Base-by-base conservation (phyloP, 306 rosid genomes). In the Acacia acuminata region DNA sequence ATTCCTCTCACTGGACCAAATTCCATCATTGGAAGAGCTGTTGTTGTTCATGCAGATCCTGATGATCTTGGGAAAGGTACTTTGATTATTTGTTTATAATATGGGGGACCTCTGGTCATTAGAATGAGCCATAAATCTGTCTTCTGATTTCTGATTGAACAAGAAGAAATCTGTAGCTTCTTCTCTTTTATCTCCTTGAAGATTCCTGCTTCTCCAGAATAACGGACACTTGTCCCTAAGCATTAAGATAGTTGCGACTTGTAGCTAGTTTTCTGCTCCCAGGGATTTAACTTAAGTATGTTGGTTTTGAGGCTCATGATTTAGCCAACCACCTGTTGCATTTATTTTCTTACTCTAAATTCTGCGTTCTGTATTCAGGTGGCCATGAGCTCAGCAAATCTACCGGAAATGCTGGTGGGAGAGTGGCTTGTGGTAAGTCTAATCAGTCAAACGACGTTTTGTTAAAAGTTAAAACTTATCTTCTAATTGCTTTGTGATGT, bases 61-160 rank as follows among this genome's bases (percentile, higher is more conserved):
- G 98, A 96, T 89, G 99, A 96, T 85, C 94, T 96, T 77, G 98
- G 99, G 71, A 91, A 86, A 91, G 99, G 99, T 96, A 90, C 85
- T 60, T 60, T 36, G 34, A 64, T 50, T 4, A 38, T 32, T 24
- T 36, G 38, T 45, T 71, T 67, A 22, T 44, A 36, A 10, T 65
- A 20, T 65, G 16, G 69, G 50, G 67, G 40, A 60, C 38, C 17
- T 15, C 45, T 61, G 47, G 34, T 24, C 15, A 22, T n/a, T 73
- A 44, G 42, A 75, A 10, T 50, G 43, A 50, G 20, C 66, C 70
- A 43, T 77, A 15, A 17, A 58, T 38, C 38, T 36, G 50, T 75
- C 68, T 36, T 53, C 7, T 10, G 11, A 55, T 34, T 36, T 53
- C 17, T 17, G 48, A 55, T 53, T 75, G 67, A 20, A 55, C 61